Percentiles rank a stretch among this genome's conserved stretches.
Evolutionary conservation across 2,329 filamentous ascomycete species (phyloP).

Genomic region (Ophiosphaerella herpotricha): DNA sequence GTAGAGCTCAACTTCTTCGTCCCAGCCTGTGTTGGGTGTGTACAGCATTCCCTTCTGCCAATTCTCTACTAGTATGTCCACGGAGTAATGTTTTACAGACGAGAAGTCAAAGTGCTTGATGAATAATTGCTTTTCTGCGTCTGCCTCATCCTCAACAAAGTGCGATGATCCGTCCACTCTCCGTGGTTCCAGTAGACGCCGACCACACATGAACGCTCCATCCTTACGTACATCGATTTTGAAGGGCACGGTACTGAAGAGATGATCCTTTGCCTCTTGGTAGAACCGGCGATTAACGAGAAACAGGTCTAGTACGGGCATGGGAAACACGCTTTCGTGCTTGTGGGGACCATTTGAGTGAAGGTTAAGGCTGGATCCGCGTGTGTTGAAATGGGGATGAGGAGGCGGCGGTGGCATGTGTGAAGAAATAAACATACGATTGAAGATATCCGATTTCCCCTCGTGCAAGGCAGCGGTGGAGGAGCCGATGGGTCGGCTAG

Average conservation of each 20-base stretch:
- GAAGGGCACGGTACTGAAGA: slow-evolving; percentile 37
- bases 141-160: slow-evolving; percentile 17
- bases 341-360: neutral
- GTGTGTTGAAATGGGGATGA: too few species aligned
- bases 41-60: slow-evolving; percentile 1
- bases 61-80: slow-evolving; percentile 40
- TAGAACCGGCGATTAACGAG: slow-evolving; percentile 34
- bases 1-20: slow-evolving; percentile 45
- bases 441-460: neutral
- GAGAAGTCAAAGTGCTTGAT: slow-evolving; percentile 33
- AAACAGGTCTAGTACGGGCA: slow-evolving; percentile 25
- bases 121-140: slow-evolving; percentile 26
- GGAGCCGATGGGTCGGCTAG: slow-evolving; percentile 29
- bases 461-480: slow-evolving; percentile 20
- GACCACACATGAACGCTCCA: slow-evolving; percentile 41
- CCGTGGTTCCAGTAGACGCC: slow-evolving; percentile 34
- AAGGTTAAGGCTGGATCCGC: too few species aligned
- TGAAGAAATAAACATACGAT: neutral
- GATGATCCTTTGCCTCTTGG: slow-evolving; percentile 32
- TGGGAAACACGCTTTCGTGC: slow-evolving; percentile 14
- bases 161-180: slow-evolving; percentile 33
- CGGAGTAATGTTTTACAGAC: slow-evolving; percentile 39
- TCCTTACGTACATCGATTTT: slow-evolving; percentile 37
- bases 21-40: slow-evolving; percentile 19
- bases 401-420: neutral